Base-by-base conservation (phyloP, 83 land plant genomes). In the Picea abies region DNA sequence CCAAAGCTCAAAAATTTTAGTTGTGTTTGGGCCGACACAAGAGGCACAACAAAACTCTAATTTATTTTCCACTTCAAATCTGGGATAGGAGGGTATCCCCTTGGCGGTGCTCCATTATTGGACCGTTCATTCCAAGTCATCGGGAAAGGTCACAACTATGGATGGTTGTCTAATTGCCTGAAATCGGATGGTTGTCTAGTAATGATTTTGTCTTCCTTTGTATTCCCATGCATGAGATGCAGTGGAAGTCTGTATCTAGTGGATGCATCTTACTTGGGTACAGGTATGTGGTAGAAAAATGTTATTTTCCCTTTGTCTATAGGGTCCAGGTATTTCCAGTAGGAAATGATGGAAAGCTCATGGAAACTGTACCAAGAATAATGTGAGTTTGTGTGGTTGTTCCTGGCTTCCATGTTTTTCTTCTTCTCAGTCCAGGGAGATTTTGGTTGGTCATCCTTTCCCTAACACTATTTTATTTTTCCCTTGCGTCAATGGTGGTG, bases 211-310 rank as follows among this genome's bases (percentile, higher is more conserved):
- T 26, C 29, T 26, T 26, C 29, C 29, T 26, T 26, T 0, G 29
- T 26, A 26, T 26, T 26, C 29, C 29, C 29, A 26, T 26, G 29
- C 0, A 0, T 26, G 29, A 26, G 29, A 26, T 26, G 29, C 0
- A 26, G 29, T 26, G 29, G 29, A 26, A 26, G 0, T 26, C 29
- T 26, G 29, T 26, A 26, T 26, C 29, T 26, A 26, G 91, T 95
- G 22, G 98, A 94, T 76, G 90, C 96, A 66, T 69, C 86, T 23
- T 95, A 95, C 79, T 95, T 80, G 98, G 98, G 26, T 95, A 95
- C 78, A 86, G 98, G 69, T 95, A 93, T 83, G 82, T 93, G 67
- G 98, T 95, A n/a, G 98, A 95, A 80, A 95, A 95, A 83, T 95
- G 93, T 83, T 93, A 93, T 83, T 95, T 95, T 81, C 86, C 92